Evolutionary conservation across 257 asterid species (phyloP), one percentile per base, ranked within the genome.

Genomic region (Voacanga thouarsii): DNA sequence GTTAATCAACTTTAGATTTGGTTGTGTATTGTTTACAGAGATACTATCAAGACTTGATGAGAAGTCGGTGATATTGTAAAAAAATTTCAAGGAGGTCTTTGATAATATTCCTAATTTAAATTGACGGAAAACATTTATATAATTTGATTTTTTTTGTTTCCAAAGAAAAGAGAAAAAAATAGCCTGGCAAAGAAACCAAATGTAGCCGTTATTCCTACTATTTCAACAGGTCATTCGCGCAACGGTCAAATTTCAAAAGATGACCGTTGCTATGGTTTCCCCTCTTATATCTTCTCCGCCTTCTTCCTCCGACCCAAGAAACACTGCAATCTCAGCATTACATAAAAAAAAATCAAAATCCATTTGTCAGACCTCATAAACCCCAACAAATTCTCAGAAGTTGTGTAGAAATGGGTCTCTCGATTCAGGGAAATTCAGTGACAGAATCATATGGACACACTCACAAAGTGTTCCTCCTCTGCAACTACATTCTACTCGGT

Each of bases 401-500:
- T 24, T 60, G 23, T 65, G 43, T 4, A 16, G 7, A 65, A 75
- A 80, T 80, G 83, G 83, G 86, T 4, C 64, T 83, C 18, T 67
- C 80, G 44, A 12, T 71, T 71, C 61, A 72, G 71, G 11, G 37
- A 26, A 82, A 67, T 23, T 60, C 82, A 39, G 57, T 79, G 44
- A 57, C 43, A 1, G 59, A 75, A 0, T 76, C 86, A 0, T 83
- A 81, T 37, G 43, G 71, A 15, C 79, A 79, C n/a, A 80, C 88
- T 16, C 85, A 57, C 44, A 87, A 81, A 45, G 75, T 83, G 23
- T 87, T 87, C 71, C 85, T 84, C 24, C 44, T 82, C 63, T 75
- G 76, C 80, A 87, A 87, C 75, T 87, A 84, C 74, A 51, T 83
- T 37, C 84, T 87, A 26, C 71, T 87, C 15, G 90, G 90, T 1